Base-by-base conservation (phyloP, 768 basidiomycete genomes). In the Boletellus ananiceps region DNA sequence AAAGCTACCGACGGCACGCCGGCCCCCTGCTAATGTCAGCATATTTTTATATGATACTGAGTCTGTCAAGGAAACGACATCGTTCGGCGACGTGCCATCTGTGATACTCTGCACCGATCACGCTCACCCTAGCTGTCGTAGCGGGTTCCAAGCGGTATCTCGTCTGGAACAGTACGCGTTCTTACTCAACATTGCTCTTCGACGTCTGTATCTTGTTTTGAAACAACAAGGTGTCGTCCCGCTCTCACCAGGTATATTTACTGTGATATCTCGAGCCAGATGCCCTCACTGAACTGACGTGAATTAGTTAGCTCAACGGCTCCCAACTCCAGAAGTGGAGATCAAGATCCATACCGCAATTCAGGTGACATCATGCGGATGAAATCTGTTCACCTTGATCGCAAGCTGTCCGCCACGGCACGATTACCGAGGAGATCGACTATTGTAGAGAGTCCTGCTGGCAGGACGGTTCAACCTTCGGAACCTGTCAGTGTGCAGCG, bases 161-260 rank as follows among this genome's bases (percentile, higher is more conserved):
- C 77, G 95, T 49, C 71, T 99, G 55, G 96, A 99, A 73, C 96
- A 99, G 65, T 99, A 96, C 67, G 91, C 96, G 2, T 99, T 94
- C 75, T 71, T 99, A 49, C 74, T 99, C 45, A 97, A 97, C 63
- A 96, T 98, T 19, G 96, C 95, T 16, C 74, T 99, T 47, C 77
- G 94, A 57, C 80, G 95, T 61, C 74, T 99, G 46, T 98, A 93
- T 69, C 78, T 90, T 27, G 77, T 89, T 33, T 71, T 91, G 61
- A 89, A 88, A 74, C 88, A 88, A 70, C 83, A 89, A 59, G 93
- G 93, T 11, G 89, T 93, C 33, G 88, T 95, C 19, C 84, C 90
- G n/a, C 70, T 86, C 45, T 82, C 86, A 5, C 84, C 88, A 47
- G 79, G 89, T 91, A 70, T 57, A 69, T 53, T 46, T 27, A 46